Conservation (phyloP, 306 rosid species). For the Quercus mongolica region DNA sequence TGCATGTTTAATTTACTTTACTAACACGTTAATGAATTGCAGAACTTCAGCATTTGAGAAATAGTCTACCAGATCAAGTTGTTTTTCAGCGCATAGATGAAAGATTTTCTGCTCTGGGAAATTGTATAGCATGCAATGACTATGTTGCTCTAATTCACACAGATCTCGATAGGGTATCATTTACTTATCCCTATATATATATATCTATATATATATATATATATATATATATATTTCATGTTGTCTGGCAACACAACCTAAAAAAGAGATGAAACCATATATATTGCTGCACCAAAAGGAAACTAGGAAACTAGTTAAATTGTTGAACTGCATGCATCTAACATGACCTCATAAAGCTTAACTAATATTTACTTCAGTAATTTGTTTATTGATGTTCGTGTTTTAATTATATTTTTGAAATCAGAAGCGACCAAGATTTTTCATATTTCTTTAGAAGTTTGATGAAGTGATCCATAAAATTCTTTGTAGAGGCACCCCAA, state of each 20-base stretch:
- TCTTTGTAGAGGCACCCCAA: too few relatives aligned
- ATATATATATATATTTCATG: neutral
- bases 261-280: slow-evolving; percentile 39
- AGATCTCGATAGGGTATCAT: slow-evolving; percentile 81
- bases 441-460: too few relatives aligned
- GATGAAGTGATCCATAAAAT: too few relatives aligned
- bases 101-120: slow-evolving; percentile 87
- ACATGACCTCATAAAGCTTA: too few relatives aligned
- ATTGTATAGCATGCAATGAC: slow-evolving; percentile 91
- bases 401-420: too few relatives aligned
- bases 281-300: too few relatives aligned
- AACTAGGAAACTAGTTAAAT: too few relatives aligned
- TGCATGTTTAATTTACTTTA: neutral
- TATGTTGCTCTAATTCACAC: slow-evolving; percentile 92
- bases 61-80: slow-evolving; percentile 88
- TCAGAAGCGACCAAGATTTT: too few relatives aligned
- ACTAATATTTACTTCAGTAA: too few relatives aligned
- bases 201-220: too few relatives aligned
- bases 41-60: slow-evolving; percentile 95
- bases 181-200: neutral
- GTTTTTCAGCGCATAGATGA: slow-evolving; percentile 91
- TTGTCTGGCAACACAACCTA: neutral
- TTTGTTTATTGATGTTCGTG: too few relatives aligned
- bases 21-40: slow-evolving; percentile 1
- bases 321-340: too few relatives aligned